Percentiles rank a stretch among this genome's conserved stretches.
Conservation (phyloP, 2,329 filamentous ascomycete genomes). For the Arthrobotrys iridis region DNA sequence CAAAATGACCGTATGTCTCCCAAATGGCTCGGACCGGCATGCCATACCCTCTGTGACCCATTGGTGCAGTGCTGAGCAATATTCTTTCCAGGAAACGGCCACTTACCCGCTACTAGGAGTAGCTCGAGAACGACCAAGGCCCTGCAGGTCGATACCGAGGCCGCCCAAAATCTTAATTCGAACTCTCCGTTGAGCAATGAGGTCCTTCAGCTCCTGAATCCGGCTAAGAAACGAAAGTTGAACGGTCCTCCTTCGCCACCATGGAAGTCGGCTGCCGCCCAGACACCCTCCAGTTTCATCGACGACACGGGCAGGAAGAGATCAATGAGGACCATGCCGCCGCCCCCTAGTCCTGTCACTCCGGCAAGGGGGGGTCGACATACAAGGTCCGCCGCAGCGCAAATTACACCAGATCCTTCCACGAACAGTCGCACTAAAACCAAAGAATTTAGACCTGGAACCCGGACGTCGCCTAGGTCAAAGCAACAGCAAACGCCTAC, state of each 20-base stretch:
- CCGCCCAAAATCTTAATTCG: slow-evolving; percentile 41
- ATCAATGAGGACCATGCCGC: slow-evolving; percentile 63
- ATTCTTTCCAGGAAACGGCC: slow-evolving; percentile 47
- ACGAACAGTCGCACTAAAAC: slow-evolving; percentile 35
- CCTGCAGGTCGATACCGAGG: slow-evolving; percentile 45
- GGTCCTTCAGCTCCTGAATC: slow-evolving; percentile 28
- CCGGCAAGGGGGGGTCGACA: slow-evolving; percentile 59
- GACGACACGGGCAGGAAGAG: slow-evolving; percentile 71
- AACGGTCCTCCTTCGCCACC: slow-evolving; percentile 74
- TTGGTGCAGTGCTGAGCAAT: slow-evolving; percentile 45
- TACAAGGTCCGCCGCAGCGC: slow-evolving; percentile 59
- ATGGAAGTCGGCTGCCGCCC: slow-evolving; percentile 86
- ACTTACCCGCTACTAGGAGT: slow-evolving; percentile 47
- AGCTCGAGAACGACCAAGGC: slow-evolving; percentile 38
- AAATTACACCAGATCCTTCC: slow-evolving; percentile 57
- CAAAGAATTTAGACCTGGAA: slow-evolving; percentile 59
- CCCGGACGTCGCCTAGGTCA: slow-evolving; percentile 58
- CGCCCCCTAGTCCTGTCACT: slow-evolving; percentile 44
- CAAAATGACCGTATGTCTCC: slow-evolving; percentile 52
- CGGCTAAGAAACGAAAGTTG: slow-evolving; percentile 58
- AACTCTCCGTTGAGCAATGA: slow-evolving; percentile 24
- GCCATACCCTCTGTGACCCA: not conserved
- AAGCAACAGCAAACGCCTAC: slow-evolving; percentile 41
- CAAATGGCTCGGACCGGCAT: not conserved
- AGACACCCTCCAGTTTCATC: slow-evolving; percentile 87